Evolutionary conservation across 2,329 filamentous ascomycete genomes (phyloP), one percentile per base, ranked within the genome.

Genomic region (Colletotrichum sp.): DNA sequence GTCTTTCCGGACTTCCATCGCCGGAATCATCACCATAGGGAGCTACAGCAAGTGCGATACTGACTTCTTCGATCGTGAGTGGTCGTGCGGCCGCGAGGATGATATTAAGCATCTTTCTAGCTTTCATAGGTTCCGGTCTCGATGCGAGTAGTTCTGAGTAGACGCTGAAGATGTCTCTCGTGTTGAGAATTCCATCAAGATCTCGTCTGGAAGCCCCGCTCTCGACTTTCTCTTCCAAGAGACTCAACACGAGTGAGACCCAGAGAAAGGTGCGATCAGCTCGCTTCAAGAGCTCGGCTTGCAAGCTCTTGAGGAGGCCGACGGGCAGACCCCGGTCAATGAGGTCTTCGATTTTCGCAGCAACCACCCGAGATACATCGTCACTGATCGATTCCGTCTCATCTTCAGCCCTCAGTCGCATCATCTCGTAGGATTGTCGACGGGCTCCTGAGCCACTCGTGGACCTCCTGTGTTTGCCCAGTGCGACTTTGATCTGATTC

Each of bases 211-310:
- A 78, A 6, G 77, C 78, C 1, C 78, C 78, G 7, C 68, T 69
- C 22, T 73, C 71, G 6, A 60, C 60, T 28, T 65, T 76, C 13
- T 74, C 52, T 11, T 78, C 61, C 22, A 81, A 36, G 1, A 80
- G 69, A 7, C 76, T 30, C 22, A 79, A 71, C 13, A 80, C 75
- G 6, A 79, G 72, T 6, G 79, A 77, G 3, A 77, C 74, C 79
- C 79, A 80, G 19, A 80, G 70, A 34, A 81, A 79, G 8, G 77
- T 80, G 28, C 79, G 57, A 44, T 79, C 79, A 4, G 78, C 79
- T 9, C 75, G 61, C 22, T 39, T 34, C 11, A 76, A 63, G 7
- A 79, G 74, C 27, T 74, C 61, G n/a, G 39, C 27, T 28, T 75
- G 65, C 3, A 79, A 27, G 27, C 73, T 71, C 30, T 63, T 34